These are phyloP conservation scores for Globisporangium abappressorium DNA, from an alignment of 352 stramenopile genomes.

Conservation along the genomic window DNA sequence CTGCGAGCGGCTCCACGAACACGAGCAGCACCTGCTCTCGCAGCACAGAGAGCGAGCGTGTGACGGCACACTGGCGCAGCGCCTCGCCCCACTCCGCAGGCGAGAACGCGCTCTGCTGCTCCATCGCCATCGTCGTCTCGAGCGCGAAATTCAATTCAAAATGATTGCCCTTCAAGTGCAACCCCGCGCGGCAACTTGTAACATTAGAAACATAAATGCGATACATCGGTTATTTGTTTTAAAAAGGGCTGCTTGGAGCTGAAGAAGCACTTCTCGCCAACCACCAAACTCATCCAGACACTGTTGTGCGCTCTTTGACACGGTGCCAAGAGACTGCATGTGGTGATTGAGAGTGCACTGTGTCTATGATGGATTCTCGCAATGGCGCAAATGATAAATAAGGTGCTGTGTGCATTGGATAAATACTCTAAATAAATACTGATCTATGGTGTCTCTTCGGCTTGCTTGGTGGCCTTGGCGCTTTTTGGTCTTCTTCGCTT, in stretches of 20 bases:
- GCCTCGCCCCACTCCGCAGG: slow-evolving; percentile 8
- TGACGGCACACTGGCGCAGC: slow-evolving; percentile 1
- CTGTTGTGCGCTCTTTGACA: background rate
- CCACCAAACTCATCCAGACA: background rate
- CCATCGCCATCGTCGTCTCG: background rate
- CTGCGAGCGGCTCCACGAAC: slow-evolving; percentile 7
- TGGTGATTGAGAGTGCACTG: background rate
- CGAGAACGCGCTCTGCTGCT: background rate
- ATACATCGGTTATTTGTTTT: background rate
- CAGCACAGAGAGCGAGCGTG: slow-evolving; percentile 1
- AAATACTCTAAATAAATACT: background rate
- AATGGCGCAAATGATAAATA: background rate
- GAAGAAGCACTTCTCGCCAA: background rate
- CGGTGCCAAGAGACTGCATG: background rate
- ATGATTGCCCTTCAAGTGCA: background rate
- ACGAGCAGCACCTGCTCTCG: slow-evolving; percentile 15
- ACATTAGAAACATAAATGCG: background rate
- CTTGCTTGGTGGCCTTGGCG: background rate
- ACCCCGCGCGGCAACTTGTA: background rate
- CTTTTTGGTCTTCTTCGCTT: background rate
- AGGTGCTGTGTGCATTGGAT: background rate
- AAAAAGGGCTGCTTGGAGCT: background rate
- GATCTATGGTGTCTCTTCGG: background rate
- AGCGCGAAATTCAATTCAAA: slow-evolving; percentile 5
- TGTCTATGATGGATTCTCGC: background rate